Conservation (phyloP, 1,139 yeast genomes). For the Yamadazyma buinensis region DNA sequence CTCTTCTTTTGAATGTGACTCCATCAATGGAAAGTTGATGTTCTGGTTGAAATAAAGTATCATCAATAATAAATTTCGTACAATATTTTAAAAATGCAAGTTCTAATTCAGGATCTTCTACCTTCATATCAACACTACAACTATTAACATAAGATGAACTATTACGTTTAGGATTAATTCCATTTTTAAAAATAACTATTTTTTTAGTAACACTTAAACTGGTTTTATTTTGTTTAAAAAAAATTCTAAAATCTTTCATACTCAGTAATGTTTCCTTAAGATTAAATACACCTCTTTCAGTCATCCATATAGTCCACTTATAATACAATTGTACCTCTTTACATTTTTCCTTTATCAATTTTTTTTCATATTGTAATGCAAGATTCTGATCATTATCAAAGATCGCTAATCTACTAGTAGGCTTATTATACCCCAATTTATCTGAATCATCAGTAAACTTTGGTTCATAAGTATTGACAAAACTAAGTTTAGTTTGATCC, state of each 20-base stretch:
- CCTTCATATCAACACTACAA: conserved; percentile 13
- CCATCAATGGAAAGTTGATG: conserved; percentile 13
- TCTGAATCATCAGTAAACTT: neutral
- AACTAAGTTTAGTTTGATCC: conserved; percentile 1
- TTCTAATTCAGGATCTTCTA: conserved; percentile 8
- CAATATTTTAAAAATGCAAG: conserved; percentile 13
- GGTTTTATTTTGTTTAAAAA: conserved; percentile 6
- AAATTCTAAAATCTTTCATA: conserved; percentile 10
- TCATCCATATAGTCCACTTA: conserved; percentile 19
- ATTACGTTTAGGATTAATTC: conserved; percentile 15
- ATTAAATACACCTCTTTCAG: conserved; percentile 5
- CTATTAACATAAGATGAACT: conserved; percentile 8
- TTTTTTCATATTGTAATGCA: conserved; percentile 12
- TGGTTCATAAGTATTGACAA: neutral
- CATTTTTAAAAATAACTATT: conserved; percentile 15
- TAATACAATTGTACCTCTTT: conserved; percentile 17
- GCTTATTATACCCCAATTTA: conserved; percentile 1
- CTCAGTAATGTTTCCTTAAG: conserved; percentile 15
- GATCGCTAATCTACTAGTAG: conserved; percentile 10
- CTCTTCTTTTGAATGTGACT: conserved; percentile 14
- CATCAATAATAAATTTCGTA: conserved; percentile 11
- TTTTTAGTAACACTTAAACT: conserved; percentile 2
- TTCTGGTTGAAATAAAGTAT: conserved; percentile 14
- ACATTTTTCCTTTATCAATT: conserved; percentile 9
- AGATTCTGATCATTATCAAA: conserved; percentile 12